A percentile compares a stretch with the other conserved stretches of the same genome.
phyloP scores from a whole-genome alignment of 2,329 filamentous ascomycete genomes.

The Pseudogymnoascus sp. region DNA sequence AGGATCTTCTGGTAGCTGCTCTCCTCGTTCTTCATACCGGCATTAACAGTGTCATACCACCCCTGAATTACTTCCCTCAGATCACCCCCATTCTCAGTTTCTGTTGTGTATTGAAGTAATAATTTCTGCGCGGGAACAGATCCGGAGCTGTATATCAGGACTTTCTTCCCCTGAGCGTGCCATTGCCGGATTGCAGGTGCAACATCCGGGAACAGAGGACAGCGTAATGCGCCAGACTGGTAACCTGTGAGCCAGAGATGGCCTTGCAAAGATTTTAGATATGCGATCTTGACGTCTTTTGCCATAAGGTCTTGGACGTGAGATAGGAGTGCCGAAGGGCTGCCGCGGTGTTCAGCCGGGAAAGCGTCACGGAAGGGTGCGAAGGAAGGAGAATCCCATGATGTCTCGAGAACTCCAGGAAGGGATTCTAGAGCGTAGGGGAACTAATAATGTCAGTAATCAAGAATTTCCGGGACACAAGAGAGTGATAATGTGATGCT shows the following conservation, averaged over 20 bases:
- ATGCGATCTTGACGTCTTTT: constrained; percentile 66
- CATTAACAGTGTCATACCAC: constrained; percentile 76
- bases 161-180: constrained; percentile 41
- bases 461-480: background rate
- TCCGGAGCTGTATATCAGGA: constrained; percentile 77
- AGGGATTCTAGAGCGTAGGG: constrained; percentile 66
- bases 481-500: background rate
- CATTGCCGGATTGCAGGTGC: constrained; percentile 54
- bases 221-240: constrained; percentile 57
- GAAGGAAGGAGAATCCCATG: constrained; percentile 62
- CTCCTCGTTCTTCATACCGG: constrained; percentile 62
- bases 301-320: constrained; percentile 65
- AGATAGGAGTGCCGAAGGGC: constrained; percentile 51
- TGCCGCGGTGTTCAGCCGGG: constrained; percentile 53
- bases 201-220: constrained; percentile 69
- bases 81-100: constrained; percentile 47
- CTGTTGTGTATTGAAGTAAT: constrained; percentile 59
- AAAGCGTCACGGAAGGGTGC: constrained; percentile 63
- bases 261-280: constrained; percentile 73
- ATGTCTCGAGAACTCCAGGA: constrained; percentile 51
- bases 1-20: constrained; percentile 50
- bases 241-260: constrained; percentile 73
- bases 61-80: constrained; percentile 51
- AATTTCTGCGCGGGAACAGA: constrained; percentile 75
- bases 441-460: constrained; percentile 45